Base-by-base conservation (phyloP, 371 early-diverging fungal genomes). In the Circinella minor region DNA sequence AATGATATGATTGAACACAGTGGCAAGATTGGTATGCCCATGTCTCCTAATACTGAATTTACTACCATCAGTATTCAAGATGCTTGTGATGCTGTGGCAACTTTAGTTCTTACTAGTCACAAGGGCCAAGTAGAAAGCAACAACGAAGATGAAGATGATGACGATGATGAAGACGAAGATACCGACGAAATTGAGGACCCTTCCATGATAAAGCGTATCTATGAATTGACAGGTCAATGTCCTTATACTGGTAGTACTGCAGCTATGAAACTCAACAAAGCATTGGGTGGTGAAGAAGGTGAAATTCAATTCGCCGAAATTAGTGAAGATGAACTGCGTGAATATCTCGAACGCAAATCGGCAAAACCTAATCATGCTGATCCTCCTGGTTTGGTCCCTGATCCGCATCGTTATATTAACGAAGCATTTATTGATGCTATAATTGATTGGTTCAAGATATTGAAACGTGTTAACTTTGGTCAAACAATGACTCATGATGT, bases 11-110 rank as follows among this genome's bases (percentile, higher is more conserved):
- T 72, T 14, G 62, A 65, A 54, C 43, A 65, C 7, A 20, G 37
- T 14, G 69, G 69, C n/a, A 38, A 36, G 13, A 36, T 72, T n/a
- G 69, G 66, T 18, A 72, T 72, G 73, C 69, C 73, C n/a, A n/a
- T 72, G 9, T 48, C 65, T 6, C 6, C 20, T 13, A 18, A 37
- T 9, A 55, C 63, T 4, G 17, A 20, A 14, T 27, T 69, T 43
- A 38, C 61, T 14, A 39, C 61, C n/a, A 61, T 72, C n/a, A 55
- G 54, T 48, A 60, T 72, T 36, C 49, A 61, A 17, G 73, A 72
- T 47, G 47, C 68, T 11, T 72, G 73, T 60, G 69, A 68, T 47
- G 68, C 69, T 34, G 37, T 72, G 8, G 69, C 65, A 1, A 68
- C 68, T 15, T 17, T 65, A 20, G 7, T 72, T 1, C 60, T 72